A percentile compares a stretch with the other conserved stretches of the same genome.
Evolutionary conservation across 2,329 filamentous ascomycete species (phyloP).

Genomic region (Lecanoromycetidae sp.): DNA sequence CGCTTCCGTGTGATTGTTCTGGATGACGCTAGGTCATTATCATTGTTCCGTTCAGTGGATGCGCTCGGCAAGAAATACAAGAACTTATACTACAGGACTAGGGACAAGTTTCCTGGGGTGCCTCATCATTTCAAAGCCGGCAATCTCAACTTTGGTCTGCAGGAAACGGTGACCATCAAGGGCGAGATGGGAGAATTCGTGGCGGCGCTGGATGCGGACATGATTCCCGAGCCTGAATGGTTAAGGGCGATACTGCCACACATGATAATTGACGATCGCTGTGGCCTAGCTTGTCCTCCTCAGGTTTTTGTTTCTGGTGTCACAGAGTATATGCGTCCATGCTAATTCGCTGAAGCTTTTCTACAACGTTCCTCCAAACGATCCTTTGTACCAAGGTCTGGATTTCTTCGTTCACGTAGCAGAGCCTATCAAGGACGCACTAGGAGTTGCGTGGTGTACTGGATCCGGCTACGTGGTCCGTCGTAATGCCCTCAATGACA

Average conservation of each 20-base stretch:
- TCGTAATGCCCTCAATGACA: conserved; percentile 23
- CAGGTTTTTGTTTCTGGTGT: conserved; percentile 15
- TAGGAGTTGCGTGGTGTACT: conserved; percentile 24
- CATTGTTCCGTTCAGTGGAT: background rate
- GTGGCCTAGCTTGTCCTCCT: conserved; percentile 26
- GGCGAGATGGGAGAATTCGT: conserved; percentile 23
- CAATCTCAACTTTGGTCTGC: conserved; percentile 27
- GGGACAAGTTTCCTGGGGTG: background rate
- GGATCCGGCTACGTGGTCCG: conserved; percentile 28
- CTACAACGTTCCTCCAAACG: conserved; percentile 25
- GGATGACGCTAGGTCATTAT: conserved; percentile 36
- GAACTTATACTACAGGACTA: background rate
- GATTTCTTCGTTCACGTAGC: conserved; percentile 22
- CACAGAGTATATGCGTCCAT: background rate
- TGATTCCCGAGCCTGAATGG: conserved; percentile 26
- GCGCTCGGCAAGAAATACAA: background rate
- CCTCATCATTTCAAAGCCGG: conserved; percentile 24
- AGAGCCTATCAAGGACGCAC: conserved; percentile 24
- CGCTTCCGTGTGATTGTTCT: conserved; percentile 44
- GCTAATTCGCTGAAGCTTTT: conserved; percentile 20
- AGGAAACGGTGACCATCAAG: conserved; percentile 18
- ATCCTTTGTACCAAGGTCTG: conserved; percentile 25
- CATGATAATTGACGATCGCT: conserved; percentile 21
- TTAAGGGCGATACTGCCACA: conserved; percentile 29
- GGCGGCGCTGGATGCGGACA: conserved; percentile 27